Base-by-base conservation (phyloP, 768 basidiomycete genomes). In the Plicaturopsis crispa region DNA sequence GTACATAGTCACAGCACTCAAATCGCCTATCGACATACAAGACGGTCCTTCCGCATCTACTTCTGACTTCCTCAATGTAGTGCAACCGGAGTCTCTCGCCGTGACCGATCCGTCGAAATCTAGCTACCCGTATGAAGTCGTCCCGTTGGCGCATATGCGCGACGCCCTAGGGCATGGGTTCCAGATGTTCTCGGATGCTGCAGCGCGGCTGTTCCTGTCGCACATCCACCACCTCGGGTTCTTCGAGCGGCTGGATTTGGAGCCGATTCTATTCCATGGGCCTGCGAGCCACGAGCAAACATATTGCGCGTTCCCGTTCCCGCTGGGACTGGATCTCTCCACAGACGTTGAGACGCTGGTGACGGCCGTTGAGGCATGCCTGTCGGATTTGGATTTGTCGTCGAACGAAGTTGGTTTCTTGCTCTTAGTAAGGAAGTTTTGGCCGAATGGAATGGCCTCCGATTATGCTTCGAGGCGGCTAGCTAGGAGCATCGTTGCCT, bases 351-450 rank as follows among this genome's bases (percentile, higher is more conserved):
- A 89, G 49, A 73, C 69, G 0, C 63, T 91, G 20, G 73, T 87
- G 14, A 68, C 76, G 5, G 69, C 81, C 4, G 73, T 88, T 19
- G 86, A 88, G 52, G 72, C 73, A 4, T 82, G 78, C 47, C 62
- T 91, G 17, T 62, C 66, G 4, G 83, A 87, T 48, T 52, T 86
- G 18, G 78, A 88, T 54, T 61, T 91, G 20, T 73, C 80, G 3
- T 66, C 79, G 19, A 85, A 87, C 48, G 88, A 91, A 56, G 63
- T 70, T 24, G 87, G 80, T 2, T 71, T 90, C 40, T 55, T 86
- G 6, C 60, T 89, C 12, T 62, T 91, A n/a, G 62, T 66, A 4
- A 69, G 77, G 39, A 70, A 78, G 48, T 74, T 85, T 44, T 87
- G 80, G 79, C 86, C 87, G 0, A 81, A 75, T 45, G 72, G 78